Evolutionary conservation across 2,329 filamentous ascomycete species (phyloP).

Genomic region (Fusarium sp.): DNA sequence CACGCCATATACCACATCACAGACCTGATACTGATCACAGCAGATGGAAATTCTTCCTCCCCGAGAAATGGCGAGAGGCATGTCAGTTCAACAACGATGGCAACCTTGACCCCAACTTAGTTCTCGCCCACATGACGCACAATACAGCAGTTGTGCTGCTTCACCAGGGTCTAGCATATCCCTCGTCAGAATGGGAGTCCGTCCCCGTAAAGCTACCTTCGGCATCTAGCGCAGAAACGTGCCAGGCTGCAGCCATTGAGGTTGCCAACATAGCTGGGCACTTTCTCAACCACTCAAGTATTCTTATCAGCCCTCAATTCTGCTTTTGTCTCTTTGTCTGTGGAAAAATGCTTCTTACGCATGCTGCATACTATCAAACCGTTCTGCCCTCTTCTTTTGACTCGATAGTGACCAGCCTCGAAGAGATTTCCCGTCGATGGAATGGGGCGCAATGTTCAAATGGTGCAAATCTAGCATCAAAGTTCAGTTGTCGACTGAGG

Average conservation of each 20-base stretch:
- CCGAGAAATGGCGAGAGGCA: slow-evolving; percentile 54
- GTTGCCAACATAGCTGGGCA: slow-evolving; percentile 23
- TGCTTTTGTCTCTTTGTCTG: slow-evolving; percentile 35
- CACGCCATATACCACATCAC: rapidly evolving
- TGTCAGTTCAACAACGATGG: slow-evolving; percentile 51
- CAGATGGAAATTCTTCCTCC: slow-evolving; percentile 59
- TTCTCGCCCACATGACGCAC: slow-evolving; percentile 42
- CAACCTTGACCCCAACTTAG: slow-evolving; percentile 57
- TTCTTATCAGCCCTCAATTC: slow-evolving; percentile 28
- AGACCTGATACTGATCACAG: neutral
- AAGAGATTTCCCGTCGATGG: slow-evolving; percentile 21
- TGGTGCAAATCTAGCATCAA: slow-evolving; percentile 23
- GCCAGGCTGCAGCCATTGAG: slow-evolving; percentile 26
- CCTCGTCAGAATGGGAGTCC: slow-evolving; percentile 27
- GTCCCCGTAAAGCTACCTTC: slow-evolving; percentile 25
- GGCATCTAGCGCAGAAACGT: slow-evolving; percentile 30
- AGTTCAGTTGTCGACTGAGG: slow-evolving; percentile 25
- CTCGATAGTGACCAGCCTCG: slow-evolving; percentile 21
- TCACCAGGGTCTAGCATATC: slow-evolving; percentile 40
- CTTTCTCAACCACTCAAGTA: slow-evolving; percentile 16
- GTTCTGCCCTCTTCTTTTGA: slow-evolving; percentile 8
- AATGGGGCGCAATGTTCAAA: slow-evolving; percentile 5
- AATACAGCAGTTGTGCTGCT: slow-evolving; percentile 41
- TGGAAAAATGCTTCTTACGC: slow-evolving; percentile 26
- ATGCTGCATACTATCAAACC: slow-evolving; percentile 14